These are phyloP conservation scores for Tetradesmus obliquus DNA, from an alignment of 139 green algal genomes.

Conservation along the genomic window DNA sequence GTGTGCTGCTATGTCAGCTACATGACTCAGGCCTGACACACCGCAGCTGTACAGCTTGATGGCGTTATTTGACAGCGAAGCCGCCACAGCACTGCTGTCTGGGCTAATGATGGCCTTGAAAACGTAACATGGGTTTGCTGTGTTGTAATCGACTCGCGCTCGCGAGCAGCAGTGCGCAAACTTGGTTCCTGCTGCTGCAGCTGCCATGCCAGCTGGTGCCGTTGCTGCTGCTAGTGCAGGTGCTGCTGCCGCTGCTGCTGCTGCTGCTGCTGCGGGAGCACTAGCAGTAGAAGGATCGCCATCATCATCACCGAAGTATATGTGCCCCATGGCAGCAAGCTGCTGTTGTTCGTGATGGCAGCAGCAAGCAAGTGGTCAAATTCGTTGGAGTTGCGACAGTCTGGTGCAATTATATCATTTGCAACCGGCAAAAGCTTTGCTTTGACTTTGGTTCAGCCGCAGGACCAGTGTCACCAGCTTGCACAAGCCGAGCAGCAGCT, in stretches of 20 bases:
- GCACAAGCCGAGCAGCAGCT: not conserved
- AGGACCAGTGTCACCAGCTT: not conserved
- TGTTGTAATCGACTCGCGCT: slow-evolving; percentile 64
- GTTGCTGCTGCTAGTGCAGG: not conserved
- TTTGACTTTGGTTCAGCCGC: not conserved
- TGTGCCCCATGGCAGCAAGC: slow-evolving; percentile 20
- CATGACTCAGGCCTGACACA: slow-evolving; percentile 55
- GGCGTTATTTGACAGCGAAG: slow-evolving; percentile 65
- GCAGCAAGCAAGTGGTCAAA: not conserved
- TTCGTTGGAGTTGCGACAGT: not conserved
- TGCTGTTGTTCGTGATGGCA: not conserved
- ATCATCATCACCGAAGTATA: slow-evolving; percentile 44
- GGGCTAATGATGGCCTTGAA: slow-evolving; percentile 59
- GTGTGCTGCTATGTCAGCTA: slow-evolving; percentile 66
- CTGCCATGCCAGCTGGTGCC: not conserved
- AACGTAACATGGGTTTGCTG: slow-evolving; percentile 74
- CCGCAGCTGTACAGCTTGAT: slow-evolving; percentile 69
- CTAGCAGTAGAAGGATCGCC: not conserved
- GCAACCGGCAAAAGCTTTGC: not conserved
- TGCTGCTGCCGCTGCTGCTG: not conserved
- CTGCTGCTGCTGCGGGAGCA: not conserved
- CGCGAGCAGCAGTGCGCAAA: slow-evolving; percentile 47
- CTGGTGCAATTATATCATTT: not conserved
- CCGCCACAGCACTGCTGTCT: slow-evolving; percentile 46
- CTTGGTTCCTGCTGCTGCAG: not conserved